Evolutionary conservation across 148 eudicot genomes (phyloP).

Genomic region (Silene conica): DNA sequence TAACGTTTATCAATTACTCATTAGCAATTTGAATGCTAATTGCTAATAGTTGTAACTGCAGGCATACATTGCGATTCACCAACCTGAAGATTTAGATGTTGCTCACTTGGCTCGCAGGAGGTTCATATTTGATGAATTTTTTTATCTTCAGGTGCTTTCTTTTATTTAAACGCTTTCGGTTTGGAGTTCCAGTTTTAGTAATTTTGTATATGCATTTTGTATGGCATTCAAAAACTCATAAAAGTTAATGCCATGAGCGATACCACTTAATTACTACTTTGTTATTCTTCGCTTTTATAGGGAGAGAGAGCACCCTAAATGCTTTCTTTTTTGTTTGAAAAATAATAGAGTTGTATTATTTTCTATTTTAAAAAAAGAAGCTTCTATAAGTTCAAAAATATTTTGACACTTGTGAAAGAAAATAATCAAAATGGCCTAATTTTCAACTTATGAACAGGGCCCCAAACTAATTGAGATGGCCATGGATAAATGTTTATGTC

Average conservation of each 20-base stretch:
- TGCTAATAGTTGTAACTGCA: slow-evolving; percentile 26
- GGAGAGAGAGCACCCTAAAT: no score
- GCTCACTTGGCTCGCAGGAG: slow-evolving; percentile 91
- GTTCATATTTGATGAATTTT: slow-evolving; percentile 94
- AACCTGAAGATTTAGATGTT: slow-evolving; percentile 54
- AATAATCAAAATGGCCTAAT: no score
- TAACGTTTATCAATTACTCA: not conserved
- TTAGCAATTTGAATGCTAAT: not conserved
- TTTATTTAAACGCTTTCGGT: slow-evolving; percentile 2
- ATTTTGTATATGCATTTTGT: not conserved
- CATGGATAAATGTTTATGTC: no score
- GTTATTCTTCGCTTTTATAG: no score
- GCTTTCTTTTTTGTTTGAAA: no score
- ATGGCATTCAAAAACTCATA: not conserved
- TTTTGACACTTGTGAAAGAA: no score
- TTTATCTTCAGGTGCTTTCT: slow-evolving; percentile 75
- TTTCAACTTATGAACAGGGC: no score
- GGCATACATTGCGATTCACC: slow-evolving; percentile 94
- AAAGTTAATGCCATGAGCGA: not conserved
- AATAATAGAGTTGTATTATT: no score
- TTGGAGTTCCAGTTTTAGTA: not conserved
- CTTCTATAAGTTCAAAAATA: no score
- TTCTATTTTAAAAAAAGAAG: no score
- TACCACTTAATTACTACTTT: no score
- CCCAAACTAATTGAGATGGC: no score